These are phyloP conservation scores for Teratosphaeria nubilosa DNA, from an alignment of 2,329 filamentous ascomycete species.

Conservation along the genomic window DNA sequence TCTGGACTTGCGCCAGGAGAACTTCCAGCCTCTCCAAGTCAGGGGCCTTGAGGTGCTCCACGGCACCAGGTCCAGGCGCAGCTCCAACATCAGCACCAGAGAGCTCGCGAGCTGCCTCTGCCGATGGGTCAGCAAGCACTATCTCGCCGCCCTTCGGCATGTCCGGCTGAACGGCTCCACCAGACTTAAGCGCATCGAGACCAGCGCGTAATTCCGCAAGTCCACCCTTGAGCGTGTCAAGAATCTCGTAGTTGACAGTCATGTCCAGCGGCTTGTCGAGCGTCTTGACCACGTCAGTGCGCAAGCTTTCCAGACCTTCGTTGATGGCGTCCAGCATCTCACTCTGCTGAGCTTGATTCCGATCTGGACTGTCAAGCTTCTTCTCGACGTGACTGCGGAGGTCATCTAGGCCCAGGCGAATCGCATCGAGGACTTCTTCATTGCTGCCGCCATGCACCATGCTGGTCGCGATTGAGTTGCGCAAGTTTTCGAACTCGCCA, in stretches of 20 bases:
- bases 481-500: conserved; percentile 41
- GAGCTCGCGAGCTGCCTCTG: conserved; percentile 16
- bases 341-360: conserved; percentile 39
- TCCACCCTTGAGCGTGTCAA: conserved; percentile 78
- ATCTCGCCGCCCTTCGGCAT: conserved; percentile 44
- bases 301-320: conserved; percentile 63
- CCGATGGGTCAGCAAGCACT: conserved; percentile 40
- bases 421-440: conserved; percentile 40
- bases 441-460: conserved; percentile 32
- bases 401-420: conserved; percentile 41
- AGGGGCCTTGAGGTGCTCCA: conserved; percentile 47
- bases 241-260: conserved; percentile 77
- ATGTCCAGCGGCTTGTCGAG: conserved; percentile 71
- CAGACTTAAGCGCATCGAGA: conserved; percentile 65
- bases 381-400: conserved; percentile 40
- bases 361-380: conserved; percentile 45
- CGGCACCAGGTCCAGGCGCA: conserved; percentile 7
- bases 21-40: conserved; percentile 81
- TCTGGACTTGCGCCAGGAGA: conserved; percentile 69
- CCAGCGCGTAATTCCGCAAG: conserved; percentile 66
- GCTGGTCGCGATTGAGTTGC: conserved; percentile 30
- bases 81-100: background rate
- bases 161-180: conserved; percentile 28
- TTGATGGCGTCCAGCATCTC: conserved; percentile 53
- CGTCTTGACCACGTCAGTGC: conserved; percentile 64